Percentiles rank a stretch among this genome's conserved stretches.
Conservation (phyloP, 129 eudicot genomes). For the Mikania micrantha region DNA sequence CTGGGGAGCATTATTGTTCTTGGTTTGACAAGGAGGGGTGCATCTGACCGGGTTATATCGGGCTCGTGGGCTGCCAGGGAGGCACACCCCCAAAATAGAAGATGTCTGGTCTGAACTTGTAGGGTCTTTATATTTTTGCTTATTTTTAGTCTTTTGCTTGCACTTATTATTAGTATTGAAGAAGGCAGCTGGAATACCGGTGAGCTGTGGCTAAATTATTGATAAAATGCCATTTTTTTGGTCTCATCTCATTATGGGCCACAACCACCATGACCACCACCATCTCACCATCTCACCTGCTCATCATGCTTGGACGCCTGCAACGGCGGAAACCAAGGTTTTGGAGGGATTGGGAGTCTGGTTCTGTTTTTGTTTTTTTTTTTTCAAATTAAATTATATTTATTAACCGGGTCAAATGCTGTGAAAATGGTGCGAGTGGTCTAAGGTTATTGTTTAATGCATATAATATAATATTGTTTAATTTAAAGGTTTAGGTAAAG, state of each 20-base stretch:
- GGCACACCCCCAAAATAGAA: conserved; percentile 14
- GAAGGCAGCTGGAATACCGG: conserved; percentile 49
- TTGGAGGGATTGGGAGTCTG: background rate
- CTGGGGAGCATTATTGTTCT: conserved; percentile 9
- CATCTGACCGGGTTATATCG: background rate
- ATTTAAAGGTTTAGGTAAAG: too few species aligned
- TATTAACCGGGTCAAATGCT: background rate
- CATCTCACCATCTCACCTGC: background rate
- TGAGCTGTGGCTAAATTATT: conserved; percentile 28
- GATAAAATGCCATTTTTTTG: conserved; percentile 11
- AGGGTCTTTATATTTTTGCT: conserved; percentile 26
- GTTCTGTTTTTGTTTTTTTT: background rate
- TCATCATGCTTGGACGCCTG: conserved; percentile 1
- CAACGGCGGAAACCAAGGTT: background rate
- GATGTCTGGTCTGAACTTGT: conserved; percentile 27
- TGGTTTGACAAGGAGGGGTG: conserved; percentile 8
- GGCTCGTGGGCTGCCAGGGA: conserved; percentile 13
- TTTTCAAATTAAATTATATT: background rate
- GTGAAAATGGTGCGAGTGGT: background rate
- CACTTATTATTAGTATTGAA: conserved; percentile 26
- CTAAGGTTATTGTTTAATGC: background rate
- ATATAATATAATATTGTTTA: too few species aligned
- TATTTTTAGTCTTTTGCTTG: conserved; percentile 4
- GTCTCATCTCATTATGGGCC: conserved; percentile 20
- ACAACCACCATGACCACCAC: conserved; percentile 12